phyloP scores from a whole-genome alignment of 1,139 yeast genomes.

The Saccharomyces uvarum region DNA sequence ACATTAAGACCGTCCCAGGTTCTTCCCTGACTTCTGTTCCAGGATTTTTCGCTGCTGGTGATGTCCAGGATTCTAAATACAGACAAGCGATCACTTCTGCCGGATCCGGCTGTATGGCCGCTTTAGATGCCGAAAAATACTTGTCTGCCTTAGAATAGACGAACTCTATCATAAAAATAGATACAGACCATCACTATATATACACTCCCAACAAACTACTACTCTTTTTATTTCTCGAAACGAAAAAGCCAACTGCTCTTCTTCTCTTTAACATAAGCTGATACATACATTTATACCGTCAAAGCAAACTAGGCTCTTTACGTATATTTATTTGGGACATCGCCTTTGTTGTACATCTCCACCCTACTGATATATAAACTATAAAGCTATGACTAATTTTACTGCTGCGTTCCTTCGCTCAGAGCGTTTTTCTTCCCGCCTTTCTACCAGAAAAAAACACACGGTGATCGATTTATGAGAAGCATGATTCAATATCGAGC shows the following conservation, averaged over 20 bases:
- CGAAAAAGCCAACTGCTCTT: neutral
- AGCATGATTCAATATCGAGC: neutral
- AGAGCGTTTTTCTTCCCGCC: neutral
- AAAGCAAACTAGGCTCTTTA: neutral
- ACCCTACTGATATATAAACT: neutral
- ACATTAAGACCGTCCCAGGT: constrained; percentile 83
- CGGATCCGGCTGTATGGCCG: constrained; percentile 99
- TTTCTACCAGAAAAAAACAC: neutral
- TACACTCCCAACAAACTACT: neutral
- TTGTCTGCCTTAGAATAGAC: constrained; percentile 57
- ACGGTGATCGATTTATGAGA: neutral
- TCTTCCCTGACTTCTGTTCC: constrained; percentile 76
- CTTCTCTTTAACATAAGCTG: neutral
- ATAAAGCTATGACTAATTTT: neutral
- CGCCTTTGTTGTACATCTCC: neutral
- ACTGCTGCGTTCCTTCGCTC: neutral
- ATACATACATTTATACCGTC: neutral
- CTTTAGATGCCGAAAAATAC: constrained; percentile 84
- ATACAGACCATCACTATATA: neutral
- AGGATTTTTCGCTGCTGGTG: constrained; percentile 98
- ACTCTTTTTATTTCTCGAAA: neutral
- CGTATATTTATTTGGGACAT: neutral
- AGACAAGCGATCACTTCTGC: constrained; percentile 99
- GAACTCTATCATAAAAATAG: neutral
- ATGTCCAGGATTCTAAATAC: constrained; percentile 91